These are phyloP conservation scores for Botrytis elliptica DNA, from an alignment of 2,329 filamentous ascomycete genomes.

Conservation along the genomic window DNA sequence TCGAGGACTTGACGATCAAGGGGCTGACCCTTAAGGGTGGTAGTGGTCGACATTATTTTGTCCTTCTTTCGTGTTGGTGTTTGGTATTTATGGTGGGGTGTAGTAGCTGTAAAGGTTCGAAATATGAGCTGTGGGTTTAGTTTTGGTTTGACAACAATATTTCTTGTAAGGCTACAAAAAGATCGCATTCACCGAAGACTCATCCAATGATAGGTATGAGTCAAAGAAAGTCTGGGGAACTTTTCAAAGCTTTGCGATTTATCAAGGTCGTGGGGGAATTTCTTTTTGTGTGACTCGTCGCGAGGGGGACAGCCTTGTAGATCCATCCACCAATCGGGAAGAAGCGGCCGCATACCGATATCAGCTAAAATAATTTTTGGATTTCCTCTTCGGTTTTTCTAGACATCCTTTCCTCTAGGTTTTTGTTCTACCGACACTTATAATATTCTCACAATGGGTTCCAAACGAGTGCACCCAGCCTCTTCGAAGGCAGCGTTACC, in stretches of 20 bases:
- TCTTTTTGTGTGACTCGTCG: constrained; percentile 20
- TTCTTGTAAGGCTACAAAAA: constrained; percentile 43
- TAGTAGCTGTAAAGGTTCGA: constrained; percentile 44
- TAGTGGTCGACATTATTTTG: constrained; percentile 57
- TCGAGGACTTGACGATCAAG: constrained; percentile 82
- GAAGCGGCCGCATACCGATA: constrained; percentile 18
- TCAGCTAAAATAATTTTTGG: constrained; percentile 18
- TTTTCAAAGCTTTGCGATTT: constrained; percentile 17
- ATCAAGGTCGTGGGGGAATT: constrained; percentile 15
- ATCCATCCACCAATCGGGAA: constrained; percentile 4
- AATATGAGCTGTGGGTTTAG: constrained; percentile 25
- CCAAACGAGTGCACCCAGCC: constrained; percentile 45
- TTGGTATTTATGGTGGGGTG: constrained; percentile 40
- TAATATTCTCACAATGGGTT: constrained; percentile 46
- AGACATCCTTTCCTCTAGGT: not conserved
- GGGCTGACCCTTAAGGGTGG: constrained; percentile 84
- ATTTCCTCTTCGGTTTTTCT: constrained; percentile 21
- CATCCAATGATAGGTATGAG: constrained; percentile 33
- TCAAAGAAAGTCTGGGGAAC: constrained; percentile 24
- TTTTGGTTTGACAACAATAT: constrained; percentile 29
- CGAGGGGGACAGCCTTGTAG: constrained; percentile 16
- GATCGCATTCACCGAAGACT: constrained; percentile 42
- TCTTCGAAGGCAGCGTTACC: constrained; percentile 48
- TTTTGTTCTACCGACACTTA: constrained; percentile 11
- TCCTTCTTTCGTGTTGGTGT: constrained; percentile 10